A percentile compares a stretch with the other conserved stretches of the same genome.
Evolutionary conservation across 2,329 filamentous ascomycete species (phyloP).

Genomic region (Fusarium multiceps): DNA sequence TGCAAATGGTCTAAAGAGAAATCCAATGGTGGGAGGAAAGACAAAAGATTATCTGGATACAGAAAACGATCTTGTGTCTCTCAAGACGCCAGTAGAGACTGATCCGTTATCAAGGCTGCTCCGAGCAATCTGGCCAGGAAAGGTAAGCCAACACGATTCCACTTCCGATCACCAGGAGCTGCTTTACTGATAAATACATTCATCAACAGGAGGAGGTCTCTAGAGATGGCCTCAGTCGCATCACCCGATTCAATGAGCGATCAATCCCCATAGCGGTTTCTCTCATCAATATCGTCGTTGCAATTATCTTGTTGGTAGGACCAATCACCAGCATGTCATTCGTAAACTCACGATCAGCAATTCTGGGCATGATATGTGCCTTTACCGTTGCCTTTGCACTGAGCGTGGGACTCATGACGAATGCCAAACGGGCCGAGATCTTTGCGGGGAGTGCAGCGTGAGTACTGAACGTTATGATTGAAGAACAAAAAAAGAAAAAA

Average conservation of each 20-base stretch:
- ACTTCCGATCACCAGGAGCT: too few relatives aligned
- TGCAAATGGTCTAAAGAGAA: rapidly evolving
- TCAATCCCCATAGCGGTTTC: not conserved
- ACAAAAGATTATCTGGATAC: not conserved
- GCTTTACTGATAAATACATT: too few relatives aligned
- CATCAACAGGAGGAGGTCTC: not conserved
- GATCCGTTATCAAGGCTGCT: not conserved
- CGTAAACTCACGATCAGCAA: not conserved
- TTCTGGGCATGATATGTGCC: conserved; percentile 7
- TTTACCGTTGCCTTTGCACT: conserved; percentile 14
- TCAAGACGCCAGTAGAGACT: not conserved
- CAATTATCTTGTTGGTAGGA: not conserved
- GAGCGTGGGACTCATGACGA: conserved; percentile 9
- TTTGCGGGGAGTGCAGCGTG: conserved; percentile 19
- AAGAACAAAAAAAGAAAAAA: too few relatives aligned
- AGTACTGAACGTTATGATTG: not conserved
- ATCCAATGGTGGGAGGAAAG: not conserved
- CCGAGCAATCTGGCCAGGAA: not conserved
- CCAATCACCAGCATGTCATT: conserved; percentile 5
- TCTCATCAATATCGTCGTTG: not conserved
- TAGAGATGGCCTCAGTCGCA: not conserved
- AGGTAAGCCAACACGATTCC: not conserved
- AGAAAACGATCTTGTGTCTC: not conserved
- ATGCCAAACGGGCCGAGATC: conserved; percentile 13
- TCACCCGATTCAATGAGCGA: conserved; percentile 2